A percentile compares a stretch with the other conserved stretches of the same genome.
Evolutionary conservation across 1,284 basidiomycete genomes (phyloP).

Genomic region (Cutaneotrichosporon sp.): DNA sequence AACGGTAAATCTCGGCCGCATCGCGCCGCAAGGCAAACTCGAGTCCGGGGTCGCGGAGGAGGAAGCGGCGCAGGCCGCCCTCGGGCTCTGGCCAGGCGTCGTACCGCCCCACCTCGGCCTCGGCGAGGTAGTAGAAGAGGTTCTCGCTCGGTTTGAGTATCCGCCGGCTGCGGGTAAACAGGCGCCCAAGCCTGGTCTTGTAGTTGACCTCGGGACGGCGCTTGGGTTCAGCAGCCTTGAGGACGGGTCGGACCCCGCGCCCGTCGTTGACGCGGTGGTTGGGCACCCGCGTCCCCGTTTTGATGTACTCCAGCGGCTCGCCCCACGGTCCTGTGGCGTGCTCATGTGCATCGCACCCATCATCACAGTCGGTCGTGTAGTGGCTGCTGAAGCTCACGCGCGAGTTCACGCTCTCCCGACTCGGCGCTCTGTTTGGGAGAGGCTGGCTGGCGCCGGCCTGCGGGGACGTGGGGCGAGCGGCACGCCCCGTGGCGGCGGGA

Average conservation of each 20-base stretch:
- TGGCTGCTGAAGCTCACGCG: not conserved
- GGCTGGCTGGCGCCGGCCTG: too few relatives aligned
- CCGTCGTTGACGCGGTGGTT: not conserved
- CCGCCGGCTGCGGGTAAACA: too few relatives aligned
- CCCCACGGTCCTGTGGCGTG: not conserved
- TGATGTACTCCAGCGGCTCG: not conserved
- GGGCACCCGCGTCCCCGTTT: not conserved
- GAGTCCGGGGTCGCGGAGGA: not conserved
- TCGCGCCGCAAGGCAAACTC: not conserved
- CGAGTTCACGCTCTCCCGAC: too few relatives aligned
- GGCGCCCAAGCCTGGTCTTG: too few relatives aligned
- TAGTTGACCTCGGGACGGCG: too few relatives aligned
- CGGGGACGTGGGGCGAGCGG: too few relatives aligned
- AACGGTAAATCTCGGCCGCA: too few relatives aligned
- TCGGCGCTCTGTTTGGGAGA: too few relatives aligned
- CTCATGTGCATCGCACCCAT: not conserved
- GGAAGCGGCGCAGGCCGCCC: not conserved
- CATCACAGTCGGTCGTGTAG: not conserved
- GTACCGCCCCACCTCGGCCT: not conserved
- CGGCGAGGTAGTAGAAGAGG: not conserved
- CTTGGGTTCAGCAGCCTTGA: too few relatives aligned
- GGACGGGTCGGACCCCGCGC: not conserved
- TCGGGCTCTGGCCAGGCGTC: too few relatives aligned
- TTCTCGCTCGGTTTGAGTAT: not conserved
- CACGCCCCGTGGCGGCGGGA: too few relatives aligned